A percentile compares a stretch with the other conserved stretches of the same genome.
Conservation (phyloP, 305 asterid genomes). For the Caryopteris hybrid region DNA sequence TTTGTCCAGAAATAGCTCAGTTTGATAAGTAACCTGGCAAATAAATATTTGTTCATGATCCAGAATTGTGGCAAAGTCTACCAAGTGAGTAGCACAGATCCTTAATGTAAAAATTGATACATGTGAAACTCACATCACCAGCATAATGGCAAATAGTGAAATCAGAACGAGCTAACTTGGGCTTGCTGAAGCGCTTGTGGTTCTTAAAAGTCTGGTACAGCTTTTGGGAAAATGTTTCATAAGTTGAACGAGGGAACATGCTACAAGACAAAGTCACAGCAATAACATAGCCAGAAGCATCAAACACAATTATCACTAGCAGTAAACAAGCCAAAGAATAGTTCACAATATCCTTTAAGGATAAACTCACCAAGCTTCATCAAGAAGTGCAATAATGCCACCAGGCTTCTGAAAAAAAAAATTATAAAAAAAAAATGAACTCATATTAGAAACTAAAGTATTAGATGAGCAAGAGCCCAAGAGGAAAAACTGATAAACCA, state of each 20-base stretch:
- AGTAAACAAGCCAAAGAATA: constrained; percentile 13
- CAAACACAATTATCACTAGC: constrained; percentile 6
- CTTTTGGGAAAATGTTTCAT: constrained; percentile 94
- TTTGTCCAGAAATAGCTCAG: constrained; percentile 91
- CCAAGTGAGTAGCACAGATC: not conserved
- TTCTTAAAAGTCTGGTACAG: constrained; percentile 84
- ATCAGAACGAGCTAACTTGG: constrained; percentile 92
- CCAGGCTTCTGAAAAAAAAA: constrained; percentile 66
- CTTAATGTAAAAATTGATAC: constrained; percentile 1
- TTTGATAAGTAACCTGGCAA: constrained; percentile 89
- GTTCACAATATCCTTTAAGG: not conserved
- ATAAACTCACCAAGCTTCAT: constrained; percentile 71
- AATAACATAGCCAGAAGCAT: constrained; percentile 5
- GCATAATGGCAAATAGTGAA: constrained; percentile 95
- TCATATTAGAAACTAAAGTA: constrained; percentile 15
- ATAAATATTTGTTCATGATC: constrained; percentile 7
- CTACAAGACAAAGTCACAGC: constrained; percentile 41
- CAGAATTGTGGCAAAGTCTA: constrained; percentile 5
- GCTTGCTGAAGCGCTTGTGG: constrained; percentile 92
- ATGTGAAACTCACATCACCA: constrained; percentile 79
- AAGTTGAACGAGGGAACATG: constrained; percentile 97
- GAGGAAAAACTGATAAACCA: not conserved
- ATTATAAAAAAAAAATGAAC: constrained; percentile 10
- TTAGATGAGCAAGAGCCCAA: not conserved
- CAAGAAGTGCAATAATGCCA: constrained; percentile 78